Conservation (phyloP, 345 rosid genomes). For the Salix suchowensis region DNA sequence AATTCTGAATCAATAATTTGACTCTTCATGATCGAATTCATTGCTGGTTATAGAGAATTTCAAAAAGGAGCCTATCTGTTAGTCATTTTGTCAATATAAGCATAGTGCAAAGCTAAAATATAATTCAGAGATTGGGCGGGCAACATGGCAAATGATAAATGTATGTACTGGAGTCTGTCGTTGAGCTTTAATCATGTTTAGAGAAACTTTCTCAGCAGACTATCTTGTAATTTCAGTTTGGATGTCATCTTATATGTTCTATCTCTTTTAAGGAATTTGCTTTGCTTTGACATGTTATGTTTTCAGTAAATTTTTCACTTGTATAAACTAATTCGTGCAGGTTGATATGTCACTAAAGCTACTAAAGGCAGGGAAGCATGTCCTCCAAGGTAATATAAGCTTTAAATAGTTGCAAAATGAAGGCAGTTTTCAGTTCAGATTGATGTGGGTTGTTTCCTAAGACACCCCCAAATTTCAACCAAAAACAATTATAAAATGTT, state of each 20-base stretch:
- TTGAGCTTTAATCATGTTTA: too few species aligned
- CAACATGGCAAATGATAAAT: background rate
- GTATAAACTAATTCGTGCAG: slow-evolving; percentile 34
- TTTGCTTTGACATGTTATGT: background rate
- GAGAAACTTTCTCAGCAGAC: too few species aligned
- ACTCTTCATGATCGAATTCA: background rate
- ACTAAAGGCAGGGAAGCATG: slow-evolving; percentile 86
- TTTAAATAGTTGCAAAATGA: background rate
- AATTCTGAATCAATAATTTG: background rate
- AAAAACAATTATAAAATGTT: background rate
- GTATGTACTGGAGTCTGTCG: too few species aligned
- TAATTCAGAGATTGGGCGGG: background rate
- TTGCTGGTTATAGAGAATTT: background rate
- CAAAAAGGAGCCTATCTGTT: background rate
- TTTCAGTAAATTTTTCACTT: background rate
- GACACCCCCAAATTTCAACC: background rate
- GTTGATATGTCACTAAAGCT: slow-evolving; percentile 72
- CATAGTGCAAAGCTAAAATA: background rate
- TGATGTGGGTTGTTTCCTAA: background rate
- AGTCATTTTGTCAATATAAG: background rate
- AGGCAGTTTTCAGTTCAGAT: background rate
- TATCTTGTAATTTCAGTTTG: too few species aligned
- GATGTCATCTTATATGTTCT: background rate
- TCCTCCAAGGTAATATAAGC: slow-evolving; percentile 67
- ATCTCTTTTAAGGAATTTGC: background rate